Conservation (phyloP, 2,329 filamentous ascomycete species). For the Monascus ruber region DNA sequence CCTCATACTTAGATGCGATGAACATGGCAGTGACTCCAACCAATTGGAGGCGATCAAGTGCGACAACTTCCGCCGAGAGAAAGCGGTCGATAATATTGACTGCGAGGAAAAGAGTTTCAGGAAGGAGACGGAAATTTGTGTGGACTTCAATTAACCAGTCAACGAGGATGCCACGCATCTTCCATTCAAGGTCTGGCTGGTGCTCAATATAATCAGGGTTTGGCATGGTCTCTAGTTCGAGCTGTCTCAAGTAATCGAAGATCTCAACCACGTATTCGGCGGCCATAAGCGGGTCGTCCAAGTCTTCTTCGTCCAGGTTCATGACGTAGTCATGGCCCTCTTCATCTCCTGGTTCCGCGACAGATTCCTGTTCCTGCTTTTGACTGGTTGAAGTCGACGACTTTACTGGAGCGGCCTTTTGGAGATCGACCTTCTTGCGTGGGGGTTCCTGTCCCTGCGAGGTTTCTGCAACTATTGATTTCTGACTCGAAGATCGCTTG, state of each 20-base stretch:
- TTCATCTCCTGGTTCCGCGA: constrained; percentile 32
- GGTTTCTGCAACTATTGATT: constrained; percentile 50
- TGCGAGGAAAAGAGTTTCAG: constrained; percentile 90
- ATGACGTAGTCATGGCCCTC: constrained; percentile 21
- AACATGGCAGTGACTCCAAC: constrained; percentile 99
- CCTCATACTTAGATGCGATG: constrained; percentile 97
- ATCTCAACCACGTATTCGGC: constrained; percentile 96
- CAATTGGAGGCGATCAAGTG: constrained; percentile 88
- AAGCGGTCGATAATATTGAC: constrained; percentile 99
- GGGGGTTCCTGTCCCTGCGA: constrained; percentile 50
- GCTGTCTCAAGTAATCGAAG: constrained; percentile 84
- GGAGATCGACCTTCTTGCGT: constrained; percentile 52
- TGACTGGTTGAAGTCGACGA: constrained; percentile 24
- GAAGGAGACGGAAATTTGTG: constrained; percentile 87
- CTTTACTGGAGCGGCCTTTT: constrained; percentile 32
- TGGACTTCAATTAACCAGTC: constrained; percentile 99
- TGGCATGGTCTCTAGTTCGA: constrained; percentile 70
- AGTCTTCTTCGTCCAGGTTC: constrained; percentile 73
- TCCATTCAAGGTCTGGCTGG: constrained; percentile 94
- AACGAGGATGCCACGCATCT: constrained; percentile 91
- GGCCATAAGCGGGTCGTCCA: constrained; percentile 93
- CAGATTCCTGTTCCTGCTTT: constrained; percentile 15
- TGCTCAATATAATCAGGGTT: constrained; percentile 93
- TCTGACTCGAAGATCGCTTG: constrained; percentile 48
- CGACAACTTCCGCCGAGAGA: constrained; percentile 87